These are phyloP conservation scores for Fraxinus velutina DNA, from an alignment of 305 asterid genomes.

Conservation along the genomic window DNA sequence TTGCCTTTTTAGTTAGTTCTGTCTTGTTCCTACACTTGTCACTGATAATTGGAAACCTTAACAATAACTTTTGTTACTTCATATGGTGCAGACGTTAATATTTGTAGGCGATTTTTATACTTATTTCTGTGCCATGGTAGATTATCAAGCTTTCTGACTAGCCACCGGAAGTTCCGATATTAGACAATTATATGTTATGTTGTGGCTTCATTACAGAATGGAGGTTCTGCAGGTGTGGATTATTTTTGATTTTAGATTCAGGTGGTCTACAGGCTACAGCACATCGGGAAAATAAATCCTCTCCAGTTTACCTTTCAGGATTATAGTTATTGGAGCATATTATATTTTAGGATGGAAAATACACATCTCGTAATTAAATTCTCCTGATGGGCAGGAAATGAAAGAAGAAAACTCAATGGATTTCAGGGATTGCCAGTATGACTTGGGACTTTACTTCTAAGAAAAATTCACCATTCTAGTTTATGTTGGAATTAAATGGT, in stretches of 20 bases:
- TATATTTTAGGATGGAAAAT: not conserved
- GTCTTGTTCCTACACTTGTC: not conserved
- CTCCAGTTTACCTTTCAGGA: not conserved
- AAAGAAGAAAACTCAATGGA: not conserved
- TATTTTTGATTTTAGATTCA: not conserved
- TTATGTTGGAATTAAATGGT: not conserved
- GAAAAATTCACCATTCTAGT: not conserved
- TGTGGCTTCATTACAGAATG: not conserved
- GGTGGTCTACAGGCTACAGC: not conserved
- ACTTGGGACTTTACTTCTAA: not conserved
- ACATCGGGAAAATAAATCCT: not conserved
- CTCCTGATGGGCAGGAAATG: not conserved
- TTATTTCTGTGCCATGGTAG: not conserved
- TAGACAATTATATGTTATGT: not conserved
- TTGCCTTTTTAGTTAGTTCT: not conserved
- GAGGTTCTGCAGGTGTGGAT: not conserved
- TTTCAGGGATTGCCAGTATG: not conserved
- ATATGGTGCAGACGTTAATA: not conserved
- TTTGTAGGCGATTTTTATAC: not conserved
- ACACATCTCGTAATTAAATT: not conserved
- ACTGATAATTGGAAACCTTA: not conserved
- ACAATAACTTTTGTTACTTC: not conserved
- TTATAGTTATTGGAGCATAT: not conserved
- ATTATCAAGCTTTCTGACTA: not conserved
- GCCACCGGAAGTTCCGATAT: not conserved